Conservation (phyloP, 768 basidiomycete genomes). For the Pholiota molesta region DNA sequence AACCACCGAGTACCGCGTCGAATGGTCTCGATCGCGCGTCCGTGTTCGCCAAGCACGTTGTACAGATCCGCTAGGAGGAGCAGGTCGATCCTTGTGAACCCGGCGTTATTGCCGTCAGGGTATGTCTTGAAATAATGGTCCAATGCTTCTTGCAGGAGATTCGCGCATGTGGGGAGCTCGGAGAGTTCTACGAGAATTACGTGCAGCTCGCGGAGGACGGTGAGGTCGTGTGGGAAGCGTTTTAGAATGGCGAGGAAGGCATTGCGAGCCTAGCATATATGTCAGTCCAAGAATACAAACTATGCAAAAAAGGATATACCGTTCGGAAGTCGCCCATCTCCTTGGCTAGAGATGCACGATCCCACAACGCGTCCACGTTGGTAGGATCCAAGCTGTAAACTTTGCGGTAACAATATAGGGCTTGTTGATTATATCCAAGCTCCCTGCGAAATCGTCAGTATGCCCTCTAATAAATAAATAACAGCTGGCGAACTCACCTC, state of each 20-base stretch:
- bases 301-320: constrained; percentile 35
- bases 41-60: constrained; percentile 69
- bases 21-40: constrained; percentile 68
- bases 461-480: neutral
- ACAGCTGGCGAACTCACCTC: constrained; percentile 42
- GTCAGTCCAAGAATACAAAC: neutral
- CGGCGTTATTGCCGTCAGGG: constrained; percentile 51
- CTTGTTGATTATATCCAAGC: constrained; percentile 78
- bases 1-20: constrained; percentile 86
- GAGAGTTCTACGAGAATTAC: constrained; percentile 75
- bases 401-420: constrained; percentile 90
- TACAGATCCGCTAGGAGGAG: constrained; percentile 85
- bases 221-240: constrained; percentile 77
- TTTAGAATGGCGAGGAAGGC: constrained; percentile 75
- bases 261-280: constrained; percentile 49
- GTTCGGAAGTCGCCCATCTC: constrained; percentile 71
- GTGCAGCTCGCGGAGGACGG: constrained; percentile 77
- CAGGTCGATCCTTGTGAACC: constrained; percentile 71
- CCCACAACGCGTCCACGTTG: constrained; percentile 89
- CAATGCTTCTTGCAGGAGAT: constrained; percentile 75
- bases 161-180: constrained; percentile 65
- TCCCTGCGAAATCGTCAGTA: constrained; percentile 42
- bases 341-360: constrained; percentile 80
- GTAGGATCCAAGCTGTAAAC: constrained; percentile 75
- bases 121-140: constrained; percentile 60